A percentile compares a stretch with the other conserved stretches of the same genome.
These are phyloP conservation scores for Poterioochromonas sp. DNA, from an alignment of 352 stramenopile species.

Conservation along the genomic window DNA sequence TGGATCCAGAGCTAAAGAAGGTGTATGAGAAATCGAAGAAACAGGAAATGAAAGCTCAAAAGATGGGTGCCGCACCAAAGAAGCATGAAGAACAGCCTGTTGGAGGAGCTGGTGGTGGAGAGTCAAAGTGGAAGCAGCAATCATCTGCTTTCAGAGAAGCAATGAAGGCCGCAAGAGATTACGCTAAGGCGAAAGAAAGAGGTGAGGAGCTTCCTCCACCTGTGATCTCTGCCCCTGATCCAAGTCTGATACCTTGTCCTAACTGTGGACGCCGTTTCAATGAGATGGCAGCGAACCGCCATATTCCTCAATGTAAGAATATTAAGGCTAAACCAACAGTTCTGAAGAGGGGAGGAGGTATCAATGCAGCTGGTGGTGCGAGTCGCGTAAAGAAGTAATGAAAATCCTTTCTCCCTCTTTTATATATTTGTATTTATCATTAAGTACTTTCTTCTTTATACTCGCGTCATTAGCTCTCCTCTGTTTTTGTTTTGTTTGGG, in stretches of 20 bases:
- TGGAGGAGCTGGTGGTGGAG: not conserved
- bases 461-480: no score
- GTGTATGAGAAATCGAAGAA: slow-evolving; percentile 21
- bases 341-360: slow-evolving; percentile 40
- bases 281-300: slow-evolving; percentile 71
- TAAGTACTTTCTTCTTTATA: no score
- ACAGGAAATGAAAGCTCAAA: slow-evolving; percentile 35
- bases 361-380: not conserved
- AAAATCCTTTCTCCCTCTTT: no score
- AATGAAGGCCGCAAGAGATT: slow-evolving; percentile 66
- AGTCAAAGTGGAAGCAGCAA: slow-evolving; percentile 68
- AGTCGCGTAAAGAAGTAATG: no score
- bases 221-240: slow-evolving; percentile 57
- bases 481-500: no score
- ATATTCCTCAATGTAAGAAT: slow-evolving; percentile 79
- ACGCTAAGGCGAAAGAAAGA: slow-evolving; percentile 58
- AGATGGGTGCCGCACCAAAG: not conserved
- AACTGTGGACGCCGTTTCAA: slow-evolving; percentile 80
- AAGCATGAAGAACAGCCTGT: slow-evolving; percentile 31
- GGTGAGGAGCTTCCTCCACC: slow-evolving; percentile 50
- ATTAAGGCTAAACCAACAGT: slow-evolving; percentile 49
- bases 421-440: no score
- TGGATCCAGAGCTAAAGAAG: slow-evolving; percentile 25
- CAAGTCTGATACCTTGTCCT: slow-evolving; percentile 74
- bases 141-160: slow-evolving; percentile 68